Evolutionary conservation across 192 early-diverging fungal genomes (phyloP).

Genomic region (Linderina pennispora): DNA sequence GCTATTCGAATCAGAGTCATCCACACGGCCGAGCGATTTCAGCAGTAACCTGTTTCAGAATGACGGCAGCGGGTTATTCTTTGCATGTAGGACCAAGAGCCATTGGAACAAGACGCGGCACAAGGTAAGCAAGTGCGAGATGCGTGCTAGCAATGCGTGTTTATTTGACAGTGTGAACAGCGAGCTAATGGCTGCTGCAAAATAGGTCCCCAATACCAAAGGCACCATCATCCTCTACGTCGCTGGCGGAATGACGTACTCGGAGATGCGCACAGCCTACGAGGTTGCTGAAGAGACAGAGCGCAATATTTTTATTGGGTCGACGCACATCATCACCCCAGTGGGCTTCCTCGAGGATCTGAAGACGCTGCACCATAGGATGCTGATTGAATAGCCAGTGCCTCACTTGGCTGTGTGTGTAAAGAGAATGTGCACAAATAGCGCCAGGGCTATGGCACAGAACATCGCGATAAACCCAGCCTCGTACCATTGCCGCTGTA

Average conservation of each 20-base stretch:
- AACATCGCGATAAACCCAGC: slow-evolving; percentile 7
- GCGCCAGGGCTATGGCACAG: not conserved
- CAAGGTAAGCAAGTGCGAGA: not conserved
- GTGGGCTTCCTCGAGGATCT: slow-evolving; percentile 40
- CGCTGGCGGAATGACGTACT: slow-evolving; percentile 42
- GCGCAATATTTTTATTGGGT: slow-evolving; percentile 44
- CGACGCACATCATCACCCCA: slow-evolving; percentile 47
- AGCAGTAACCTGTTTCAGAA: too few relatives aligned
- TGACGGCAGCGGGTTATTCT: too few relatives aligned
- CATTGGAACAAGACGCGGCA: not conserved
- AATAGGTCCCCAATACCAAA: too few relatives aligned
- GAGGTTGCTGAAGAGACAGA: slow-evolving; percentile 32
- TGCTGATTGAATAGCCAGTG: slow-evolving; percentile 5
- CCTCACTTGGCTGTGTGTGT: slow-evolving; percentile 1
- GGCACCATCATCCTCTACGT: slow-evolving; percentile 47
- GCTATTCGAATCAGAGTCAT: too few relatives aligned
- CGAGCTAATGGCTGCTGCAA: slow-evolving; percentile 6
- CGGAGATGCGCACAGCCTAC: slow-evolving; percentile 46
- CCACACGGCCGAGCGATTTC: too few relatives aligned
- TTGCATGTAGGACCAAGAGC: slow-evolving; percentile 4
- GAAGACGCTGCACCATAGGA: slow-evolving; percentile 31
- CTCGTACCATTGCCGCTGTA: slow-evolving; percentile 12
- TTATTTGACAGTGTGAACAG: not conserved
- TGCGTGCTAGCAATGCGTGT: not conserved
- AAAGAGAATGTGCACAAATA: slow-evolving; percentile 17